A percentile compares a stretch with the other conserved stretches of the same genome.
phyloP scores from a whole-genome alignment of 768 basidiomycete species.

The Pulveroboletus ravenelii region DNA sequence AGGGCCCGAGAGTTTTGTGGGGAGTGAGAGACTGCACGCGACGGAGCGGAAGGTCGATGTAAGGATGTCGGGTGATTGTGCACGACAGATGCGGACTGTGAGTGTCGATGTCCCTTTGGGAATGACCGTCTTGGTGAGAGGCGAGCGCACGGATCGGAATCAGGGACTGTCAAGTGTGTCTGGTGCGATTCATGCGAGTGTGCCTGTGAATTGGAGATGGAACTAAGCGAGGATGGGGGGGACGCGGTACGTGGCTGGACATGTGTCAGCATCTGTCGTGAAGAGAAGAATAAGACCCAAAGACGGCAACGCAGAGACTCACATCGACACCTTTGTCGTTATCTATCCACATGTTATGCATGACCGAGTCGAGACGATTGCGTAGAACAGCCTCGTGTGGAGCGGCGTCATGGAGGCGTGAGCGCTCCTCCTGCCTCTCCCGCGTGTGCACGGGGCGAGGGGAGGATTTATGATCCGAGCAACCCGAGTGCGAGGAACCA shows the following conservation, averaged over 20 bases:
- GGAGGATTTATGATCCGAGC: constrained; percentile 17
- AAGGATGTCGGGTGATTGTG: constrained; percentile 6
- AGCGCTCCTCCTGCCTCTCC: constrained; percentile 21
- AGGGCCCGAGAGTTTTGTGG: constrained; percentile 17
- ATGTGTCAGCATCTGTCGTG: constrained; percentile 16
- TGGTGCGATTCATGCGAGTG: constrained; percentile 27
- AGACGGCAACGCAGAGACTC: constrained; percentile 6
- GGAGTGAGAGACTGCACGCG: constrained; percentile 9
- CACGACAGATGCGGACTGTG: constrained; percentile 12
- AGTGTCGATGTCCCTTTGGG: constrained; percentile 6
- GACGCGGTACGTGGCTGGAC: constrained; percentile 25
- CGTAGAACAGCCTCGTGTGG: constrained; percentile 54
- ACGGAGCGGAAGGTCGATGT: neutral
- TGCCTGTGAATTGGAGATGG: constrained; percentile 21
- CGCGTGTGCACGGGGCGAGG: constrained; percentile 7
- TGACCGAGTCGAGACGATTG: constrained; percentile 48
- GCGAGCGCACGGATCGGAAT: constrained; percentile 11
- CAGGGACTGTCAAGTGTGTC: constrained; percentile 20
- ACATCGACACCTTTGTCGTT: constrained; percentile 22
- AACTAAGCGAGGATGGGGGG: constrained; percentile 28
- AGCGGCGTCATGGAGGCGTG: constrained; percentile 28
- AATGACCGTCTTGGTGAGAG: constrained; percentile 1
- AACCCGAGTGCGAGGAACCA: constrained; percentile 24
- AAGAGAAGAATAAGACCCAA: constrained; percentile 12
- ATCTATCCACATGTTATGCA: constrained; percentile 33